These are phyloP conservation scores for Saraca asoca DNA, from an alignment of 331 rosid genomes.

Conservation along the genomic window DNA sequence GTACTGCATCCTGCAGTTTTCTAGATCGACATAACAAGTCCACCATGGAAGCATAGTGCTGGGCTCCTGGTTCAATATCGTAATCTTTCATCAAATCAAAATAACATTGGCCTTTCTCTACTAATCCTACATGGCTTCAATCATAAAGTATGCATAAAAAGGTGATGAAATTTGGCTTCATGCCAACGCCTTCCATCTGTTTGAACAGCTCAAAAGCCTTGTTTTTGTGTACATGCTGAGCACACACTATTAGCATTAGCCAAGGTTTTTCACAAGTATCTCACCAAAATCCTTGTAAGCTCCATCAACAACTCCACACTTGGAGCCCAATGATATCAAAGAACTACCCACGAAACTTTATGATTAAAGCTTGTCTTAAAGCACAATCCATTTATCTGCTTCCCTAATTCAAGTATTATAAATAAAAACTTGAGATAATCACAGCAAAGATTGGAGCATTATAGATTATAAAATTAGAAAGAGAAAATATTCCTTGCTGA, in stretches of 20 bases:
- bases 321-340: constrained; percentile 66
- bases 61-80: constrained; percentile 73
- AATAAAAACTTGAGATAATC: no score
- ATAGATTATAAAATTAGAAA: no score
- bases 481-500: no score
- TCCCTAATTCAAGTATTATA: constrained; percentile 79
- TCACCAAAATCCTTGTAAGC: constrained; percentile 69
- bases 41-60: constrained; percentile 77
- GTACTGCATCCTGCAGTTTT: constrained; percentile 66
- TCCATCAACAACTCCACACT: constrained; percentile 75
- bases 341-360: constrained; percentile 83
- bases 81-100: constrained; percentile 63
- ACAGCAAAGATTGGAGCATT: no score
- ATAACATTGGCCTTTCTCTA: constrained; percentile 59
- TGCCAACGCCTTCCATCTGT: constrained; percentile 53
- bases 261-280: constrained; percentile 62
- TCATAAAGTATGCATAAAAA: constrained; percentile 78
- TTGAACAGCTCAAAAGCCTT: constrained; percentile 61
- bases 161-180: constrained; percentile 84
- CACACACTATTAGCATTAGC: constrained; percentile 77
- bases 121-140: constrained; percentile 88
- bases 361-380: constrained; percentile 68
- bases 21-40: constrained; percentile 91
- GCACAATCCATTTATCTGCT: constrained; percentile 68
- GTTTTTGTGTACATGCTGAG: constrained; percentile 74